These are phyloP conservation scores for Byssoonygena ceratinophila DNA, from an alignment of 2,329 filamentous ascomycete genomes.

Conservation along the genomic window DNA sequence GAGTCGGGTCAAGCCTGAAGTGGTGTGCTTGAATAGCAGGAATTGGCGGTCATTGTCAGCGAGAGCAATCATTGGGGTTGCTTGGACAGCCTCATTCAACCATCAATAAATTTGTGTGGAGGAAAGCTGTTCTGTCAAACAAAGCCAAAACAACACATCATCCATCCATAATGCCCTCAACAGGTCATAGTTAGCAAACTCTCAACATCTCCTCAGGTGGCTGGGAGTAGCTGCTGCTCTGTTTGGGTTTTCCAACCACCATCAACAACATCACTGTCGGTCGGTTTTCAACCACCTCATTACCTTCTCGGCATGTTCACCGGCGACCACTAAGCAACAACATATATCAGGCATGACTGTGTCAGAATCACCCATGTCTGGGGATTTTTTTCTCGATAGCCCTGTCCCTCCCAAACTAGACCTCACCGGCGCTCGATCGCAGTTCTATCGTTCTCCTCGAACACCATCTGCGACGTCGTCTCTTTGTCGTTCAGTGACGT, in stretches of 20 bases:
- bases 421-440: constrained; percentile 29
- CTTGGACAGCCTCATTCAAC: background rate
- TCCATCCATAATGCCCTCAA: background rate
- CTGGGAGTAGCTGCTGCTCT: background rate
- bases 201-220: background rate
- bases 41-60: background rate
- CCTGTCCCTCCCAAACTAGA: constrained; percentile 31
- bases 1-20: too few relatives aligned
- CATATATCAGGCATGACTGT: constrained; percentile 2
- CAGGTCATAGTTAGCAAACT: background rate
- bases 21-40: background rate
- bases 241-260: background rate
- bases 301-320: background rate
- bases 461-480: constrained; percentile 31
- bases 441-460: constrained; percentile 29
- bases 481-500: constrained; percentile 28
- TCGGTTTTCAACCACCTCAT: background rate
- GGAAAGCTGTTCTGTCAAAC: background rate
- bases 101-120: background rate
- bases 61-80: background rate
- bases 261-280: background rate
- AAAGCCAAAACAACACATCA: background rate
- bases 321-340: background rate
- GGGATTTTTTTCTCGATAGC: constrained; percentile 28
- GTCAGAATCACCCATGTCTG: constrained; percentile 14